A percentile compares a stretch with the other conserved stretches of the same genome.
Conservation (phyloP, 306 rosid species). For the Acmispon strigosus region DNA sequence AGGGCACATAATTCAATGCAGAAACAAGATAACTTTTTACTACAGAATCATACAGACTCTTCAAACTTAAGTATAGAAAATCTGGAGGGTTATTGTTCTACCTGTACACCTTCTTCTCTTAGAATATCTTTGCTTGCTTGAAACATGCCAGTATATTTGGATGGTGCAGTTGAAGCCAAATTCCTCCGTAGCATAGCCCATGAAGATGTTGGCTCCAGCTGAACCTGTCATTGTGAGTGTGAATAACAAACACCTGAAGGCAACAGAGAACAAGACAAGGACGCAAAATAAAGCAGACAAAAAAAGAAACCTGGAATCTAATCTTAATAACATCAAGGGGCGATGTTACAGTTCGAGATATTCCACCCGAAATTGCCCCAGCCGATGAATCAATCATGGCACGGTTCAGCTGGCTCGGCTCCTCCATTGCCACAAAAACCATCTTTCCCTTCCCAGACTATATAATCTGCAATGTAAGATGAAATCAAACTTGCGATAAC, state of each 20-base stretch:
- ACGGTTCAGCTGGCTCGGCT: constrained; percentile 59
- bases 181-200: constrained; percentile 64
- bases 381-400: constrained; percentile 61
- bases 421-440: constrained; percentile 55
- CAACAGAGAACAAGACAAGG: neutral
- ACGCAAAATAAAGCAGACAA: neutral
- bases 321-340: constrained; percentile 97
- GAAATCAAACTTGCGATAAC: neutral
- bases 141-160: constrained; percentile 86
- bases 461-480: constrained; percentile 25
- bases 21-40: too few relatives aligned
- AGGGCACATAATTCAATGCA: too few relatives aligned
- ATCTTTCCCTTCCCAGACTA: constrained; percentile 18
- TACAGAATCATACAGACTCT: too few relatives aligned
- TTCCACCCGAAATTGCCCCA: constrained; percentile 81
- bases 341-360: constrained; percentile 83
- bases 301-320: constrained; percentile 66
- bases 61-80: neutral
- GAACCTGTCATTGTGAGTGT: constrained; percentile 63
- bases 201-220: constrained; percentile 79
- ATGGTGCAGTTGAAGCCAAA: constrained; percentile 37
- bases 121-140: constrained; percentile 90
- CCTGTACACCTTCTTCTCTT: constrained; percentile 88
- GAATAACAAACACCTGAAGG: neutral
- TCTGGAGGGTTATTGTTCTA: constrained; percentile 22